Evolutionary conservation across 805 yeast genomes (phyloP), one percentile per base, ranked within the genome.

Genomic region (Candida peoriensis): DNA sequence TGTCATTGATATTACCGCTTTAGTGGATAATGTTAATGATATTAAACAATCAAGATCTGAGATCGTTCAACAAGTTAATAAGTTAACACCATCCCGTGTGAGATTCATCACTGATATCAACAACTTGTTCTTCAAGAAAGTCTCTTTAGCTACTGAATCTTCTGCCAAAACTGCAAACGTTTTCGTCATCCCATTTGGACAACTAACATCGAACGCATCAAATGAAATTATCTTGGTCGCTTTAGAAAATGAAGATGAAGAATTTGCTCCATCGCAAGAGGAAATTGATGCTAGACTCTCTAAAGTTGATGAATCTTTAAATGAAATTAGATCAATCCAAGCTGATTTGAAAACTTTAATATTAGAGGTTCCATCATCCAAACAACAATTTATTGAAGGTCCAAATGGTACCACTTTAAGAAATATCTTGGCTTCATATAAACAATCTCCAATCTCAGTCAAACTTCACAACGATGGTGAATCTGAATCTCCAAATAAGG

Each of bases 41-140:
- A 69, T 75, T 43, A 78, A 80, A 54, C 49, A 57, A 11, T 83
- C 87, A 24, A 84, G 89, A 60, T 78, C 76, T 44, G 75, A 75
- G 14, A 67, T 93, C 39, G 86, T 93, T 38, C 68, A 75, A 23
- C 60, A 70, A 15, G 96, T 93, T 36, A 88, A 86, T 60, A 64
- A 68, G 34, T 69, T 81, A 36, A 66, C 86, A 8, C 96, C 97
- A 23, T 65, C 72, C 28, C 74, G 75, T 39, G 72, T 86, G 22
- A 61, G 63, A 40, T 62, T 64, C 9, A 62, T 86, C 28, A 54
- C 64, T 7, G 95, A 84, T 48, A 71, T 90, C 44, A 86, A 82
- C 46, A 60, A 76, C 10, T 76, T 81, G 52, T 73, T 82, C 40
- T 55, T 68, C 32, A 52, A 58, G 14, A 68, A 66, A 42, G 68